Percentiles rank a stretch among this genome's conserved stretches.
phyloP scores from a whole-genome alignment of 78 protist genomes.

The Creolimax fragrantissima region DNA sequence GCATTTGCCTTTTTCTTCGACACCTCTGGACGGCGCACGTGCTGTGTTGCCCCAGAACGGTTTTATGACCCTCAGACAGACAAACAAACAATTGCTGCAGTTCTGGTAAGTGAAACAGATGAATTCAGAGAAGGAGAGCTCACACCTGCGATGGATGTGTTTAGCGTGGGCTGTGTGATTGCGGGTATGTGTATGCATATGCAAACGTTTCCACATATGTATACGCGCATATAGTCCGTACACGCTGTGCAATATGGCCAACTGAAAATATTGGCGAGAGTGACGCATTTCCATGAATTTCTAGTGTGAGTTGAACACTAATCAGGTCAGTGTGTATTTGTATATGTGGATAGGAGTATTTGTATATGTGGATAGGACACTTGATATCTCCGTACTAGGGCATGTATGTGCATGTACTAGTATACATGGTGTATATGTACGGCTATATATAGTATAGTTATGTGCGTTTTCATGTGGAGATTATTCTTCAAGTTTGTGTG shows the following conservation, averaged over 20 bases:
- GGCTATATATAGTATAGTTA: neutral
- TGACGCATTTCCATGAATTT: no score
- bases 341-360: no score
- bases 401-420: neutral
- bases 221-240: neutral
- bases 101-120: neutral
- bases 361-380: no score
- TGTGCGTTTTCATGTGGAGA: neutral
- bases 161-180: conserved; percentile 47
- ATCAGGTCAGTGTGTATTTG: no score
- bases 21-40: conserved; percentile 61
- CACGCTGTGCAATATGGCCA: no score
- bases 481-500: no score
- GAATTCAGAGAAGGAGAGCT: neutral
- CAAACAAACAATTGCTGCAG: conserved; percentile 8
- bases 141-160: conserved; percentile 66
- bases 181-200: neutral
- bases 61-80: neutral
- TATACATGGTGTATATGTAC: neutral
- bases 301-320: no score
- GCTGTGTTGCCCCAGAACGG: conserved; percentile 87
- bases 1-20: conserved; percentile 82
- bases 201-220: neutral
- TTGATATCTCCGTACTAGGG: no score
- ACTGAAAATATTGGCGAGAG: no score